phyloP scores from a whole-genome alignment of 371 early-diverging fungal genomes.

The Mucor mucedo region DNA sequence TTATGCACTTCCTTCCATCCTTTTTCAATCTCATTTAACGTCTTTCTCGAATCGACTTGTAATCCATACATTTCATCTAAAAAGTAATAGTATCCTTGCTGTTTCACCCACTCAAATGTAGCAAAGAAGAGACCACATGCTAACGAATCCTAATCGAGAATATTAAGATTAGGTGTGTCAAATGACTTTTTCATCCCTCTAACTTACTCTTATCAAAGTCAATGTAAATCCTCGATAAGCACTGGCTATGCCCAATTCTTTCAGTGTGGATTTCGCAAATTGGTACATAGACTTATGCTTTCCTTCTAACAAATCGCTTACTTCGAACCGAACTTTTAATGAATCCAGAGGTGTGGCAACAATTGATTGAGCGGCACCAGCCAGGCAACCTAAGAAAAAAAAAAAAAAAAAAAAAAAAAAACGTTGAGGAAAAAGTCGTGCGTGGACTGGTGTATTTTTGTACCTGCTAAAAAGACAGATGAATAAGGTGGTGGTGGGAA shows the following conservation, averaged over 20 bases:
- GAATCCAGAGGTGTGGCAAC: constrained; percentile 81
- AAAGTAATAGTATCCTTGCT: constrained; percentile 67
- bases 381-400: constrained; percentile 70
- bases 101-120: constrained; percentile 77
- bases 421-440: background rate
- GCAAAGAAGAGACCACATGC: constrained; percentile 81
- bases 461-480: constrained; percentile 63
- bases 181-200: background rate
- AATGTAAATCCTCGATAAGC: constrained; percentile 76
- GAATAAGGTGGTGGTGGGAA: constrained; percentile 66
- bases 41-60: constrained; percentile 50
- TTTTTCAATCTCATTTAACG: constrained; percentile 36
- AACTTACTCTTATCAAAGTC: constrained; percentile 64
- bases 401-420: too few relatives aligned
- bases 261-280: constrained; percentile 68
- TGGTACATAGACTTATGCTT: constrained; percentile 72
- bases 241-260: constrained; percentile 65
- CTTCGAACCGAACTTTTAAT: constrained; percentile 76
- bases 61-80: constrained; percentile 63
- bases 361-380: constrained; percentile 76
- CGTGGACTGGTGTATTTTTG: background rate
- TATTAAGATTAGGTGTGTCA: background rate
- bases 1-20: constrained; percentile 32
- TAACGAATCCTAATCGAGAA: constrained; percentile 64
- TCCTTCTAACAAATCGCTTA: constrained; percentile 74